These are phyloP conservation scores for Artemisia tridentata DNA, from an alignment of 129 eudicot species.

Conservation along the genomic window DNA sequence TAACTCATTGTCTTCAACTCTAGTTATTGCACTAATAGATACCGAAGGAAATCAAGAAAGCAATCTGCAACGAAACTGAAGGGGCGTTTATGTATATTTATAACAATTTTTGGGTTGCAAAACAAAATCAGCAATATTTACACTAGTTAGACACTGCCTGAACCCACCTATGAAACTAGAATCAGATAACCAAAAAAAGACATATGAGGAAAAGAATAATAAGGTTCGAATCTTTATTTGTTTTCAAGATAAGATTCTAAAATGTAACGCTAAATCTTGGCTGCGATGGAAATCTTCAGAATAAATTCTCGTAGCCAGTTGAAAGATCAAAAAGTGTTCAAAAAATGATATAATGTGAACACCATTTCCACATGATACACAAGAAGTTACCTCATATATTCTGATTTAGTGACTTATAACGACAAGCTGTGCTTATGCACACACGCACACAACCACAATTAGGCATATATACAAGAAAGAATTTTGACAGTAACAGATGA, in stretches of 20 bases:
- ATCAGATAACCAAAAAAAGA: conserved; percentile 19
- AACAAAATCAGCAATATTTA: conserved; percentile 22
- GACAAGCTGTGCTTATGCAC: conserved; percentile 20
- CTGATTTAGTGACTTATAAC: conserved; percentile 20
- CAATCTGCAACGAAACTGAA: conserved; percentile 35
- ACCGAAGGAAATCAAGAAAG: conserved; percentile 10
- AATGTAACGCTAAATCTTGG: conserved; percentile 17
- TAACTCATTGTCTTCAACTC: conserved; percentile 46
- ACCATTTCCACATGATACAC: conserved; percentile 33
- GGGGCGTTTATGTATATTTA: conserved; percentile 42
- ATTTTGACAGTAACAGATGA: conserved; percentile 8
- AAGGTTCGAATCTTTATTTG: conserved; percentile 19
- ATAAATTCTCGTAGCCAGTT: conserved; percentile 39
- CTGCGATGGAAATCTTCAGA: conserved; percentile 30
- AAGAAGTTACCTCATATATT: conserved; percentile 34
- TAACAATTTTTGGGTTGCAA: conserved; percentile 29
- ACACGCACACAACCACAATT: conserved; percentile 22
- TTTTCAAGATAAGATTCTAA: conserved; percentile 22
- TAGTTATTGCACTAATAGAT: neutral
- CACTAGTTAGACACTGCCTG: conserved; percentile 38
- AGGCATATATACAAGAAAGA: conserved; percentile 16
- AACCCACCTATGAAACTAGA: conserved; percentile 38
- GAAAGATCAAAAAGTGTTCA: conserved; percentile 25
- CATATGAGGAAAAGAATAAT: conserved; percentile 32
- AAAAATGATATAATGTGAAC: conserved; percentile 35